Base-by-base conservation (phyloP, 768 basidiomycete species). In the Rhodotorula diobovata region DNA sequence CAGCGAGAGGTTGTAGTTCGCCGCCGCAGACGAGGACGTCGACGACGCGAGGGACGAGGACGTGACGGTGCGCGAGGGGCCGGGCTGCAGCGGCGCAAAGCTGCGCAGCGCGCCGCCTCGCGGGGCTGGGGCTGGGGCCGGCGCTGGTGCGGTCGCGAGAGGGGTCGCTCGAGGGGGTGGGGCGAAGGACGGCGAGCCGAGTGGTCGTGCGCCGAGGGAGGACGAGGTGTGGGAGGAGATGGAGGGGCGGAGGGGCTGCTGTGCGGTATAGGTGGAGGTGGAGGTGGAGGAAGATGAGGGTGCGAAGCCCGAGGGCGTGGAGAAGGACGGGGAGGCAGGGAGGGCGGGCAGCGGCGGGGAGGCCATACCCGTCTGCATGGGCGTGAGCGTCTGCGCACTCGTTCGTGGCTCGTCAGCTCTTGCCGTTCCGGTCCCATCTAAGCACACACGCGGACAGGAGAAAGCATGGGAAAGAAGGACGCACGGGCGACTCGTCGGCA, bases 61-160 rank as follows among this genome's bases (percentile, higher is more conserved):
- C 30, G 56, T 48, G 28, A 51, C 50, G 16, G 64, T 25, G 41
- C 63, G 43, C 15, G 34, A 54, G 1, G 61, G 66, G 5, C 70
- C 64, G 1, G 73, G 74, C 39, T 75, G 70, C 11, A 75, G 53
- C 23, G 74, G 61, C 18, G 70, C 65, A 30, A 75, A 75, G 12
- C 37, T 50, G 6, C 58, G n/a, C 2, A 75, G 61, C 1, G 58
- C 45, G 9, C 50, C 21, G 63, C 58, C 39, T 32, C 28, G 41
- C 39, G 25, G 58, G 41, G n/a, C 30, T 43, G 14, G 41, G 6
- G 61, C 21, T 41, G 48, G 23, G 21, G 32, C 28, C 11, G 37
- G 65, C 30, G 61, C 15, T 4, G 53, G 54, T 55, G 32, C 32
- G 16, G 51, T 25, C 30, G 70, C 34, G 9, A 51, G 15, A 1